These are phyloP conservation scores for Saccharomyces hybrid DNA, from an alignment of 1,139 yeast species.

Conservation along the genomic window DNA sequence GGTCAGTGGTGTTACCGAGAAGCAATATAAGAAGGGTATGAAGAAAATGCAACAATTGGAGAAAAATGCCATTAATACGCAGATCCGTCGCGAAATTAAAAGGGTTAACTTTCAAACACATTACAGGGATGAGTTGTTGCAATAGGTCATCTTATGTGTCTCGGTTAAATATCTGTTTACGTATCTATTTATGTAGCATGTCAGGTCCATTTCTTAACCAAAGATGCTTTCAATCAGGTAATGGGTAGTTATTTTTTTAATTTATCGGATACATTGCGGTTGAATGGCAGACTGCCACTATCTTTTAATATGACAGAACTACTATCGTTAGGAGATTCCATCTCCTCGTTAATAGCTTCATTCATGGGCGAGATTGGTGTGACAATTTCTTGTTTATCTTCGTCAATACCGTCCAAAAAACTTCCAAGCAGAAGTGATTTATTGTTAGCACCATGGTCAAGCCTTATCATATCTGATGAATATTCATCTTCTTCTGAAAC, in stretches of 20 bases:
- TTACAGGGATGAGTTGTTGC: constrained; percentile 56
- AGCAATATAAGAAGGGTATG: constrained; percentile 38
- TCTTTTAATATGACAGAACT: constrained; percentile 10
- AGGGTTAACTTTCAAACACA: constrained; percentile 56
- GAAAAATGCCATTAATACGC: constrained; percentile 41
- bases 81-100: constrained; percentile 42
- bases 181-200: background rate
- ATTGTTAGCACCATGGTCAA: constrained; percentile 1
- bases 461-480: background rate
- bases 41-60: constrained; percentile 42
- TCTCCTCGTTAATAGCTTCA: constrained; percentile 9
- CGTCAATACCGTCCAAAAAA: background rate
- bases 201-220: background rate
- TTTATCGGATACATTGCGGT: constrained; percentile 4
- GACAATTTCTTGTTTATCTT: constrained; percentile 1
- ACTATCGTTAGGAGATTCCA: constrained; percentile 10
- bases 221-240: background rate
- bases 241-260: constrained; percentile 5
- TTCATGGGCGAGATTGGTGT: background rate
- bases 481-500: constrained; percentile 15
- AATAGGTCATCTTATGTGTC: constrained; percentile 9
- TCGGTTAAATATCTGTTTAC: background rate
- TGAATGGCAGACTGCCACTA: background rate
- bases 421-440: background rate
- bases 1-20: constrained; percentile 36